A percentile compares a stretch with the other conserved stretches of the same genome.
These are phyloP conservation scores for Penicillium paneum DNA, from an alignment of 2,329 filamentous ascomycete genomes.

Conservation along the genomic window DNA sequence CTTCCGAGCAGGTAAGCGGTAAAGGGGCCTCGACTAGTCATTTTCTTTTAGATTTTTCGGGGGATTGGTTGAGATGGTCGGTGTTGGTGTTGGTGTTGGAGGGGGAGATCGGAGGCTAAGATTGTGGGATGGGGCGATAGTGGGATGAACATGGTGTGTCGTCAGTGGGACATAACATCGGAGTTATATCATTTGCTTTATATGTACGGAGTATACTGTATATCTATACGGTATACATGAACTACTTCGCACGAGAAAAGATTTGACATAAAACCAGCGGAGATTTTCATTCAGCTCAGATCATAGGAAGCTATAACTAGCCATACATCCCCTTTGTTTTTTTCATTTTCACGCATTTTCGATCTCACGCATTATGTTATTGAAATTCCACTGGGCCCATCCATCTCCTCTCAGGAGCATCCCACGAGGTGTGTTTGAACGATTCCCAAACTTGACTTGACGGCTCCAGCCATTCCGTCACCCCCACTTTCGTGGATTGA, in stretches of 20 bases:
- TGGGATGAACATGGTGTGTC: slow-evolving; percentile 15
- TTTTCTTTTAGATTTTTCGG: slow-evolving; percentile 24
- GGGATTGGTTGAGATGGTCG: neutral
- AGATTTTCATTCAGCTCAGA: slow-evolving; percentile 3
- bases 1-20: slow-evolving; percentile 57
- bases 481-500: neutral
- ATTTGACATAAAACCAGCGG: neutral
- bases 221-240: neutral
- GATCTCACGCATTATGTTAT: neutral
- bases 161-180: slow-evolving; percentile 12
- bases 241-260: neutral
- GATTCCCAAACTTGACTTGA: neutral
- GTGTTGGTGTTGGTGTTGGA: slow-evolving; percentile 1
- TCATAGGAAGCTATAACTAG: neutral
- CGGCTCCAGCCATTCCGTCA: neutral
- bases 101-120: neutral
- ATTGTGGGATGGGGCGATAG: slow-evolving; percentile 10
- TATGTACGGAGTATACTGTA: too few relatives aligned
- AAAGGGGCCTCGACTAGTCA: slow-evolving; percentile 41
- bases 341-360: neutral
- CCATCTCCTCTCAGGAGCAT: neutral
- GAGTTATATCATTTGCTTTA: neutral
- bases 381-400: neutral
- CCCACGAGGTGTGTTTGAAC: neutral
- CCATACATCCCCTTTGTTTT: neutral